phyloP scores from a whole-genome alignment of 306 rosid genomes.

The Lagenaria siceraria region DNA sequence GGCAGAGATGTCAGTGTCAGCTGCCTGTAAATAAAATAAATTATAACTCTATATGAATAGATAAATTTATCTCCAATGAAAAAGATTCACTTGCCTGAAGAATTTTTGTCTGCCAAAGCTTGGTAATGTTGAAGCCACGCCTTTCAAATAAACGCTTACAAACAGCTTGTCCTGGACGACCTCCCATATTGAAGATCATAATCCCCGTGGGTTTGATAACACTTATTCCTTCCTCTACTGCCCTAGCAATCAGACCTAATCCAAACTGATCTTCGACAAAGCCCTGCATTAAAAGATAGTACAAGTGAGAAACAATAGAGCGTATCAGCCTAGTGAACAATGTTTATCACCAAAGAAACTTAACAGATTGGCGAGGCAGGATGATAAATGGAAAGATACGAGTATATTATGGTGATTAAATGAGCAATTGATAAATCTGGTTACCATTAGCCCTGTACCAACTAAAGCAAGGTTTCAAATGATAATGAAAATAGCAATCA shows the following conservation, averaged over 20 bases:
- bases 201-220: slow-evolving; percentile 86
- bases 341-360: background rate
- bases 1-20: slow-evolving; percentile 90
- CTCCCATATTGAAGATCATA: slow-evolving; percentile 96
- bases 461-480: background rate
- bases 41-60: slow-evolving; percentile 8
- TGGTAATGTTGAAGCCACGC: slow-evolving; percentile 68
- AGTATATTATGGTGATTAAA: background rate
- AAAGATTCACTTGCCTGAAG: slow-evolving; percentile 54
- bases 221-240: slow-evolving; percentile 92
- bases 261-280: slow-evolving; percentile 99
- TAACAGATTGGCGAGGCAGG: background rate
- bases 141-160: slow-evolving; percentile 90
- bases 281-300: slow-evolving; percentile 37
- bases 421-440: background rate
- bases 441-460: background rate
- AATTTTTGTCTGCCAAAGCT: slow-evolving; percentile 97
- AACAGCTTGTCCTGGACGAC: slow-evolving; percentile 97
- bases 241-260: slow-evolving; percentile 91
- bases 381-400: background rate
- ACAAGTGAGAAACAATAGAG: background rate
- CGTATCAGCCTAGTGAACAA: background rate
- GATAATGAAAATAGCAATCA: background rate
- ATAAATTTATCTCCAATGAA: slow-evolving; percentile 8
- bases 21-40: slow-evolving; percentile 45